Base-by-base conservation (phyloP, 371 early-diverging fungal genomes). In the Mucor circinelloides region DNA sequence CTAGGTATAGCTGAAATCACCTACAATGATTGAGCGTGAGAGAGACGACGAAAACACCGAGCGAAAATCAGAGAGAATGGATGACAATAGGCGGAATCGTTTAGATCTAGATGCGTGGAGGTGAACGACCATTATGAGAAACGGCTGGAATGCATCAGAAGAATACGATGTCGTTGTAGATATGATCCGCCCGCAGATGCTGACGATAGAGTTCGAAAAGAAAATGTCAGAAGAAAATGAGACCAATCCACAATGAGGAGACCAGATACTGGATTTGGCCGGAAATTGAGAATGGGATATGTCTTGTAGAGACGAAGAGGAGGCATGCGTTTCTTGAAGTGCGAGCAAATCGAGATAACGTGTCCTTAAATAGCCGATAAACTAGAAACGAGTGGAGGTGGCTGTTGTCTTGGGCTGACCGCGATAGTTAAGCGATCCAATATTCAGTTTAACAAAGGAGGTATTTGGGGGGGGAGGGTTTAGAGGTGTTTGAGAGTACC, bases 1-100 rank as follows among this genome's bases (percentile, higher is more conserved):
- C 23, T 54, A 54, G 8, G n/a, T 38, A 32, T 67, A 67, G 17
- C 62, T 67, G 34, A 67, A 62, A 46, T 67, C 62, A 17, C 58
- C 68, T 4, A 67, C 17, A 8, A 67, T 28, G n/a, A 67, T 61
- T n/a, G 15, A 15, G 6, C 56, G 28, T 10, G 50, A 23, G 3
- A 56, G 56, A 28, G 38, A 52, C 23, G 50, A 27, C 17, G 50
- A n/a, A 32, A 38, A 55, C 23, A 30, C 28, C 36, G 52, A 31
- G 25, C 38, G n/a, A 52, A 19, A 31, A n/a, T 32, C 23, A 28
- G 44, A 13, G 25, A 57, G 44, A 44, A 27, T 28, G 21, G n/a
- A 9, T 1, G 40, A 42, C n/a, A 21, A 63, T 15, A 38, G 34
- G 52, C 25, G 57, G 27, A 36, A 30, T 7, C 64, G 64, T 8